Conservation (phyloP, 768 basidiomycete species). For the Bullera alba region DNA sequence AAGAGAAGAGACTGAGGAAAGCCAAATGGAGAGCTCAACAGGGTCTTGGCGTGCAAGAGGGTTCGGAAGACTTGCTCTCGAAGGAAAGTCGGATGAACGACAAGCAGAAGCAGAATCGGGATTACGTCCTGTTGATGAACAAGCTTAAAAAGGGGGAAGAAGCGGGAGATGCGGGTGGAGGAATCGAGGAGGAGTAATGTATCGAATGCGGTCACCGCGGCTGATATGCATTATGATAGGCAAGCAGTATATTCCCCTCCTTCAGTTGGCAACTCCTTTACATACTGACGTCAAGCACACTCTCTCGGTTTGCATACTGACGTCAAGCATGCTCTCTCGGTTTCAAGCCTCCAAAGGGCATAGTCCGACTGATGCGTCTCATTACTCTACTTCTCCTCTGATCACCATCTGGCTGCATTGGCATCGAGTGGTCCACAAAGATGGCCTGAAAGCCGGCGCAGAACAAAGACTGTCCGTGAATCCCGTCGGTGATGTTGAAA, state of each 20-base stretch:
- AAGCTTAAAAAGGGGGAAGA: slow-evolving; percentile 24
- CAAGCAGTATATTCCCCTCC: neutral
- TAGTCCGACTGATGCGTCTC: too few relatives aligned
- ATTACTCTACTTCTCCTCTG: too few relatives aligned
- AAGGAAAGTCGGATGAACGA: slow-evolving; percentile 16
- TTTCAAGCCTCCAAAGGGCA: too few relatives aligned
- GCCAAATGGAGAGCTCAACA: slow-evolving; percentile 50
- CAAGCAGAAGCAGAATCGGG: slow-evolving; percentile 30
- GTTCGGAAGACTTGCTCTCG: slow-evolving; percentile 10
- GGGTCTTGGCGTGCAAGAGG: slow-evolving; percentile 39
- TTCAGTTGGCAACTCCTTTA: too few relatives aligned
- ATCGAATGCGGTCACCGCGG: neutral
- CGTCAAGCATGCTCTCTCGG: too few relatives aligned
- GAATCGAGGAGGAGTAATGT: neutral
- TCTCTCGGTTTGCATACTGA: too few relatives aligned
- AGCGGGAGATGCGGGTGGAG: slow-evolving; percentile 1
- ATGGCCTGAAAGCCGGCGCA: slow-evolving; percentile 20
- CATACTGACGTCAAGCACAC: too few relatives aligned
- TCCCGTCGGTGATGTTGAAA: slow-evolving; percentile 25
- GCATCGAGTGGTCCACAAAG: too few relatives aligned
- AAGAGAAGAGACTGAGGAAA: slow-evolving; percentile 67
- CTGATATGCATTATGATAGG: neutral
- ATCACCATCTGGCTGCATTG: too few relatives aligned
- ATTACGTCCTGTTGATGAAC: slow-evolving; percentile 33
- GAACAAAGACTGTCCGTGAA: slow-evolving; percentile 16